Percentiles rank a stretch among this genome's conserved stretches.
Conservation (phyloP, 768 basidiomycete species). For the Tylopilus plumbeoviolaceoides region DNA sequence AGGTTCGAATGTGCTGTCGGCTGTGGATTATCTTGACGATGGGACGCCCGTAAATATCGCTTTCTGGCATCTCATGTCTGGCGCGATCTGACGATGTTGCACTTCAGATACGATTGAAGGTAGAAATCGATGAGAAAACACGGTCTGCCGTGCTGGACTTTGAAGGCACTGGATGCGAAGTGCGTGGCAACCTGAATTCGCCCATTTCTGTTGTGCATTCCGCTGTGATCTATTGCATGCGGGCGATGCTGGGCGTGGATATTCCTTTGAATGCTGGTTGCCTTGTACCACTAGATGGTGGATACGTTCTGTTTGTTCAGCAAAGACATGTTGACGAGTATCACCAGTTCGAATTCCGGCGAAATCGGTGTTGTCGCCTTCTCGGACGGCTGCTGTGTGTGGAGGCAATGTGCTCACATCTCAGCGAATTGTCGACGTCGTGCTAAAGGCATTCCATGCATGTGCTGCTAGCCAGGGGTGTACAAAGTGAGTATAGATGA, state of each 20-base stretch:
- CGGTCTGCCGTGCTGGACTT: constrained; percentile 88
- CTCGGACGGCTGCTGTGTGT: constrained; percentile 85
- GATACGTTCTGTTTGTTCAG: constrained; percentile 14
- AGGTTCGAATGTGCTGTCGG: constrained; percentile 59
- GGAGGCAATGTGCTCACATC: constrained; percentile 91
- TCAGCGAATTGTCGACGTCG: constrained; percentile 92
- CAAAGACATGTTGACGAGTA: neutral
- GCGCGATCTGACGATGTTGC: neutral
- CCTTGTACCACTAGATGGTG: constrained; percentile 79
- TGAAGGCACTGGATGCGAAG: constrained; percentile 75
- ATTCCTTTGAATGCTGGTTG: constrained; percentile 96
- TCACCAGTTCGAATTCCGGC: constrained; percentile 68
- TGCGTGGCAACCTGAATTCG: constrained; percentile 80
- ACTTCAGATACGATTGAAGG: constrained; percentile 62
- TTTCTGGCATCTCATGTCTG: neutral
- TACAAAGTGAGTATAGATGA: constrained; percentile 61
- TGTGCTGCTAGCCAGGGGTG: constrained; percentile 92
- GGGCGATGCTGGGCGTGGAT: constrained; percentile 78
- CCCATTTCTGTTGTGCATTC: constrained; percentile 86
- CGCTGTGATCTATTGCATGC: constrained; percentile 86
- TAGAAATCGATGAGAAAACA: constrained; percentile 68
- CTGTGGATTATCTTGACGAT: constrained; percentile 84
- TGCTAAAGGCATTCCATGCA: constrained; percentile 88
- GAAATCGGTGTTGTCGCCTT: constrained; percentile 77
- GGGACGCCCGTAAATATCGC: constrained; percentile 64